Base-by-base conservation (phyloP, 2,329 filamentous ascomycete species). In the Fragosphaeria purpurea region DNA sequence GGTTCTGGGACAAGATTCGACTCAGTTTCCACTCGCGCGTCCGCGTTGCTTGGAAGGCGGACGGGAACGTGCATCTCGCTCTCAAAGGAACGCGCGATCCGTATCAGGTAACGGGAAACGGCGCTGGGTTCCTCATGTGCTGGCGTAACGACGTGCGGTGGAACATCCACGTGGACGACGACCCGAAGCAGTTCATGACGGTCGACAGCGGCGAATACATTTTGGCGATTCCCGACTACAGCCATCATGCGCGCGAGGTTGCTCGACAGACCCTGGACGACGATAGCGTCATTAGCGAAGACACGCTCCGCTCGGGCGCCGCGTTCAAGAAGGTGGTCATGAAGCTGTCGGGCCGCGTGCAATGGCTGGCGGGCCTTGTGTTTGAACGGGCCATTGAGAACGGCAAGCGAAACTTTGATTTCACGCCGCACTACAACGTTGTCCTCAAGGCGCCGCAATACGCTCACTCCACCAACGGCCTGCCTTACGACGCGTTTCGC, bases 1-100 rank as follows among this genome's bases (percentile, higher is more conserved):
- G 93, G 4, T 98, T 98, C 70, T 98, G 93, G 93, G 93, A 98
- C 69, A 98, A 98, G 73, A 90, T 98, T 47, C 79, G 93, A 50
- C 76, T 98, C 39, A 90, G 85, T 60, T 95, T 96, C 65, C 93
- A 98, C 66, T 97, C 94, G 1, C 82, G 88, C 22, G 81, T 97
- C 52, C 85, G 84, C 48, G 81, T 95, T 37, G 80, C 88, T 4
- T 98, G 94, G 93, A 93, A 88, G 62, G 90, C 88, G 9, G 91
- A 95, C 63, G 94, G 94, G 5, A 91, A 97, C 67, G 87, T 98
- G 37, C 93, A 97, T 64, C 74, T 98, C 32, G 84, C 89, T 35
- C 76, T 98, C 37, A 98, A 98, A 70, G 88, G 86, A 62, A 81
- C 90, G 48, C 80, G 94, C 51, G 91, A 98, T 67, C 93, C 93